Base-by-base conservation (phyloP, 306 rosid species). In the Cicer judaicum region DNA sequence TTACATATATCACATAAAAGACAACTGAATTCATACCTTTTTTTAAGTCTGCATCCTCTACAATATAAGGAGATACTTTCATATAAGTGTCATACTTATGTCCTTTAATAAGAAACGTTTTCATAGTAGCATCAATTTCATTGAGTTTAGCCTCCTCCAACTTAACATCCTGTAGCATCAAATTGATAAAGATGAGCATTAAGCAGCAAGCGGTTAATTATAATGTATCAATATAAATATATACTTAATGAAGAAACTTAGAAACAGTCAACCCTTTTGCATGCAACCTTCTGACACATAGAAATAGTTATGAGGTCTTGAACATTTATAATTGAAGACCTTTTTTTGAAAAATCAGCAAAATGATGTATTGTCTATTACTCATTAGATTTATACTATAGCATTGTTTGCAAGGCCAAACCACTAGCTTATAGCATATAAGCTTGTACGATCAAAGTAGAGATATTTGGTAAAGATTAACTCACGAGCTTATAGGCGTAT, bases 61-160 rank as follows among this genome's bases (percentile, higher is more conserved):
- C 56, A 64, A 67, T 42, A 79, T 89, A 87, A 67, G 93, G 79
- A 74, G 93, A 81, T 15, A 80, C 84, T 69, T 87, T 81, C 84
- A 79, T 87, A 79, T 70, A 89, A 41, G 49, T 64, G 16, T 81
- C 74, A 75, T 81, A 29, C 64, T 13, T 75, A 44, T 3, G 3
- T 21, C 52, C 67, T 80, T 79, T 60, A 7, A 5, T 57, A 7
- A 79, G 67, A 60, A 85, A 69, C 18, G 6, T 53, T 68, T 68
- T 84, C 48, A 38, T 29, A 55, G 43, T 47, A 24, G 8, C 55
- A 44, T 67, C 80, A 10, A 44, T 61, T 59, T 75, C 74, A 62
- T 5, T 55, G 8, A 64, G 7, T 74, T 83, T 85, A 62, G 41
- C 68, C 10, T 53, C 69, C 13, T 89, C 91, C 68, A 87, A 64